Percentiles rank a stretch among this genome's conserved stretches.
These are phyloP conservation scores for Mixia osmundae DNA, from an alignment of 1,284 basidiomycete genomes.

Conservation along the genomic window DNA sequence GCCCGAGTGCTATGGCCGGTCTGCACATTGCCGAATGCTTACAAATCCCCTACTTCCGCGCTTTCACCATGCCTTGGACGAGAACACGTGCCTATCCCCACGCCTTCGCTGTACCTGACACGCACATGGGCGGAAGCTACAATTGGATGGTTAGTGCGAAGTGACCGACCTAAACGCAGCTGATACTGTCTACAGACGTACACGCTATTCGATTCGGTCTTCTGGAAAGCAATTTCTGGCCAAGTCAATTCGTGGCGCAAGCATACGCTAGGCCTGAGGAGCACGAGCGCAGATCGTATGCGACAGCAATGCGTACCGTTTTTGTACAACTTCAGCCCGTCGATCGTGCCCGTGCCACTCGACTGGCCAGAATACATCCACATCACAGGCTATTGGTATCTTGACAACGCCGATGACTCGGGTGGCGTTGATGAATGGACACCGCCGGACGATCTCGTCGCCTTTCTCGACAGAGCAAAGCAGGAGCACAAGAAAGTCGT, in stretches of 20 bases:
- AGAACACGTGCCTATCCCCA: conserved; percentile 77
- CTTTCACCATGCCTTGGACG: conserved; percentile 49
- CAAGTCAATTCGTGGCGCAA: conserved; percentile 89
- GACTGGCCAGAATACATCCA: conserved; percentile 99
- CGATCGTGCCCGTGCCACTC: conserved; percentile 36
- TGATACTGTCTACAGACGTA: conserved; percentile 19
- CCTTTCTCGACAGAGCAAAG: conserved; percentile 59
- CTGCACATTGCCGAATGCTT: conserved; percentile 90
- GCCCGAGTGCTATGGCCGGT: conserved; percentile 95
- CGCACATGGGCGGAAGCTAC: conserved; percentile 80
- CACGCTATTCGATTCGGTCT: conserved; percentile 74
- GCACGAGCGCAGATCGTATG: conserved; percentile 74
- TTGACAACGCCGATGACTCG: conserved; percentile 67
- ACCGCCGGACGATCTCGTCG: conserved; percentile 49
- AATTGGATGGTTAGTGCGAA: conserved; percentile 67
- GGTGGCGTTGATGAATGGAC: conserved; percentile 49
- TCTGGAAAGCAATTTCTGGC: conserved; percentile 79
- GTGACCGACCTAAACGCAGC: not conserved
- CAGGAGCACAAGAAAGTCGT: conserved; percentile 62
- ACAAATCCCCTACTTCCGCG: conserved; percentile 65
- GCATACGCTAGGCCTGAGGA: conserved; percentile 44
- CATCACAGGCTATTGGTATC: conserved; percentile 88
- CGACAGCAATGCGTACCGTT: conserved; percentile 92
- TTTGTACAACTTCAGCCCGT: conserved; percentile 86
- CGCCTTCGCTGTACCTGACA: conserved; percentile 83